Evolutionary conservation across 306 rosid species (phyloP).

Genomic region (Vigna mungo): DNA sequence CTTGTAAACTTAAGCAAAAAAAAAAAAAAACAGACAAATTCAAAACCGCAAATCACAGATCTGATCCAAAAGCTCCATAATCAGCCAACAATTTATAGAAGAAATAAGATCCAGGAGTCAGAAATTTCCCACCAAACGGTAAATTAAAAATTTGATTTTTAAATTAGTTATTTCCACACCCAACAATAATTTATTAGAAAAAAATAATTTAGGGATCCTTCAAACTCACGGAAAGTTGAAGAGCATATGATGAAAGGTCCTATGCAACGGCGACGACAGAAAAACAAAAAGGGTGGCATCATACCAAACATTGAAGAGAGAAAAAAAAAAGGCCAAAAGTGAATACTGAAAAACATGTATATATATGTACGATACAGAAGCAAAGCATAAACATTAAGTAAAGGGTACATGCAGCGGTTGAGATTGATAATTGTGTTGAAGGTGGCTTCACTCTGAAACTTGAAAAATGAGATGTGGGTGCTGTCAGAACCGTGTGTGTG

Average conservation of each 20-base stretch:
- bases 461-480: background rate
- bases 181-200: background rate
- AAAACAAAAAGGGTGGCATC: conserved; percentile 38
- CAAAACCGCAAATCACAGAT: conserved; percentile 41
- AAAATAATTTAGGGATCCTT: conserved; percentile 43
- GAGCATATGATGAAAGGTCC: conserved; percentile 53
- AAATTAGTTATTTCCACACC: background rate
- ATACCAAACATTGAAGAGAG: conserved; percentile 41
- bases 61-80: conserved; percentile 45
- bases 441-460: background rate
- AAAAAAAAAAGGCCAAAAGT: background rate
- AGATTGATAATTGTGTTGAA: background rate
- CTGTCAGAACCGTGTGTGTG: background rate
- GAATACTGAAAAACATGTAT: conserved; percentile 2
- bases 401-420: background rate
- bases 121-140: conserved; percentile 48
- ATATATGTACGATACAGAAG: too few species aligned
- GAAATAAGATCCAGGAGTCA: conserved; percentile 26
- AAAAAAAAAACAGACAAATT: conserved; percentile 42
- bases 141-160: background rate
- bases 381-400: background rate
- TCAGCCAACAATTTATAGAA: conserved; percentile 55
- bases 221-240: conserved; percentile 58
- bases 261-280: conserved; percentile 44
- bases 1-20: conserved; percentile 40